Percentiles rank a stretch among this genome's conserved stretches.
phyloP scores from a whole-genome alignment of 352 stramenopile species.

The Halophytophthora batemanensis region DNA sequence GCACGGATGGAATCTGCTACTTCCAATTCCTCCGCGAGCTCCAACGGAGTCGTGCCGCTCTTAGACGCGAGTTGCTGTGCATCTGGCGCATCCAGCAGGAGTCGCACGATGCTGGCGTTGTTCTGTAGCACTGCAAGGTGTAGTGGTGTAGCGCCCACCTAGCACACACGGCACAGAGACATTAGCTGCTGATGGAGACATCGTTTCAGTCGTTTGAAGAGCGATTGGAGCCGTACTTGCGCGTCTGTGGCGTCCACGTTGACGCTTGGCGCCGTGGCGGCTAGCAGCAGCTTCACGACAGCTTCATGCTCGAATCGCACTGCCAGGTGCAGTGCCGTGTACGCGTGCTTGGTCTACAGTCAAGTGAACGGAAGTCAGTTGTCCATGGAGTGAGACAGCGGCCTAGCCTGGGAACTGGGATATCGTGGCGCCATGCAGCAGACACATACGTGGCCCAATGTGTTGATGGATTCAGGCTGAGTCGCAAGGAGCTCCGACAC shows the following conservation, averaged over 20 bases:
- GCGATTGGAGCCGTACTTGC: conserved; percentile 20
- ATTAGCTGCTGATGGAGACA: background rate
- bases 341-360: conserved; percentile 52
- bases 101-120: conserved; percentile 39
- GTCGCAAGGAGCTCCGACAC: conserved; percentile 30
- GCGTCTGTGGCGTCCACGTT: conserved; percentile 25
- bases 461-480: conserved; percentile 17
- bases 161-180: background rate
- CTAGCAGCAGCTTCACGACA: conserved; percentile 53
- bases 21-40: conserved; percentile 48
- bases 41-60: conserved; percentile 54
- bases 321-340: conserved; percentile 68
- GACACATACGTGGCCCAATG: conserved; percentile 17
- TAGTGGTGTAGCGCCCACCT: conserved; percentile 55
- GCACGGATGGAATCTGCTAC: conserved; percentile 21
- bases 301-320: conserved; percentile 51
- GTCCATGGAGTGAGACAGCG: no score
- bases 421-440: no score
- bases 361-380: background rate
- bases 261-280: conserved; percentile 4
- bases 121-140: conserved; percentile 64
- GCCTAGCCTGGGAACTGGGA: no score
- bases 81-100: conserved; percentile 44
- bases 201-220: background rate
- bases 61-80: conserved; percentile 40